A percentile compares a stretch with the other conserved stretches of the same genome.
Evolutionary conservation across 192 early-diverging fungal genomes (phyloP).

Genomic region (Linnemannia schmuckeri): DNA sequence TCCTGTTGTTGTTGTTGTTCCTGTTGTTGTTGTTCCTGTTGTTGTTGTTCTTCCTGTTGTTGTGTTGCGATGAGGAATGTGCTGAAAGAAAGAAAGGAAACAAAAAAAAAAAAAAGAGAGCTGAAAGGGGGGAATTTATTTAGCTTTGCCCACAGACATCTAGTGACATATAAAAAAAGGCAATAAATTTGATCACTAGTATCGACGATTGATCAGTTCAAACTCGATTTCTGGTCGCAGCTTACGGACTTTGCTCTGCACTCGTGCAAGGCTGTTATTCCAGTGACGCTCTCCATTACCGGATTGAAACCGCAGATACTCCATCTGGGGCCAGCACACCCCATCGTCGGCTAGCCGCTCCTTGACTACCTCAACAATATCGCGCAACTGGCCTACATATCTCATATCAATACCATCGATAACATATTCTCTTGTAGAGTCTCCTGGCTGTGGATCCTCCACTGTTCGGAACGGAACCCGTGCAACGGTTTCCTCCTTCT

Average conservation of each 20-base stretch:
- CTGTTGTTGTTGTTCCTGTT: no score
- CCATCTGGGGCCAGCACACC: neutral
- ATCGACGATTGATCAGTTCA: neutral
- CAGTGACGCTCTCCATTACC: neutral
- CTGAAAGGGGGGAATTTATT: no score
- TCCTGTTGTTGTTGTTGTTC: no score
- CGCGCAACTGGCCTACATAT: neutral
- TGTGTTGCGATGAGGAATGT: neutral
- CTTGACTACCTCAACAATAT: neutral
- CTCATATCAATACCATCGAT: neutral
- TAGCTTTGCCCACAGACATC: no score
- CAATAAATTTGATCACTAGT: neutral
- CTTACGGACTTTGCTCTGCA: neutral
- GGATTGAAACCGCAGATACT: neutral
- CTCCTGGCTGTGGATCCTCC: neutral
- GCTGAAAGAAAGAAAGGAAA: neutral
- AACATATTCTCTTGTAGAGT: neutral
- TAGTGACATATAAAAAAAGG: neutral
- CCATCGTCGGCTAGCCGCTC: neutral
- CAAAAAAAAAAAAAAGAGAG: no score
- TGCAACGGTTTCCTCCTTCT: neutral
- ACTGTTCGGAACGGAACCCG: neutral
- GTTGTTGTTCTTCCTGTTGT: no score
- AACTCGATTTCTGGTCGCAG: slow-evolving; percentile 3
- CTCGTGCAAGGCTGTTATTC: neutral